Evolutionary conservation across 208 protist species (phyloP), one percentile per base, ranked within the genome.

Genomic region (Leishmania amazonensis): DNA sequence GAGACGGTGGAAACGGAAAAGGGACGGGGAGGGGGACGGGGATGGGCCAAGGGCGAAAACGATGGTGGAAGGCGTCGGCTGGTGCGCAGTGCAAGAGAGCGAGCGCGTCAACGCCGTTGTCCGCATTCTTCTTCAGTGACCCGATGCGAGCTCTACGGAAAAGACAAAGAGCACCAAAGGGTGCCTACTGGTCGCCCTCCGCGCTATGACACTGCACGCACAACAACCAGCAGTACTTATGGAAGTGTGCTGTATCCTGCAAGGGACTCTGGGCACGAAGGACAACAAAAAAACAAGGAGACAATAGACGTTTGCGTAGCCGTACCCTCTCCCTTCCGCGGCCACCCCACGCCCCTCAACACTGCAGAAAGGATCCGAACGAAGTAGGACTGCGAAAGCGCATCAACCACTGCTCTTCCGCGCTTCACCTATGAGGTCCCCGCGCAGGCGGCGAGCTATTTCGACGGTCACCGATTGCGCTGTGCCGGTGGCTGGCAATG

Each of bases 371-470:
- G 38, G 8, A 1, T 15, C 38, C 19, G 65, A 19, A 19, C 45
- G 21, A 42, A 47, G 38, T 15, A 19, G n/a, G 8, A 3, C 0
- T 5, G 49, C 3, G 31, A 49, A 1, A 31, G 75, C 21, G 13
- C 31, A 21, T 65, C 38, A 78, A 31, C 53, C 67, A 42, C 21
- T 47, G 1, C 42, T 78, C 81, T 92, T 95, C 3, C 79, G 88
- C 17, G 83, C 85, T 72, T 97, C 92, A 68, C 83, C 83, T 21
- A 97, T 53, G 74, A 97, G 89, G 78, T 97, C 94, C 38, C 93
- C 92, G 65, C 94, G 94, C 35, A 97, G 87, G 21, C 94, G 92
- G 1, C 90, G 91, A n/a, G 92, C 94, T 57, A 97, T 91, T 51
- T 96, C 92, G 19, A 97, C 78, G 8, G 90, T 97, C 79, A 97